phyloP scores from a whole-genome alignment of 2,329 filamentous ascomycete genomes.

The Cercospora sp. region DNA sequence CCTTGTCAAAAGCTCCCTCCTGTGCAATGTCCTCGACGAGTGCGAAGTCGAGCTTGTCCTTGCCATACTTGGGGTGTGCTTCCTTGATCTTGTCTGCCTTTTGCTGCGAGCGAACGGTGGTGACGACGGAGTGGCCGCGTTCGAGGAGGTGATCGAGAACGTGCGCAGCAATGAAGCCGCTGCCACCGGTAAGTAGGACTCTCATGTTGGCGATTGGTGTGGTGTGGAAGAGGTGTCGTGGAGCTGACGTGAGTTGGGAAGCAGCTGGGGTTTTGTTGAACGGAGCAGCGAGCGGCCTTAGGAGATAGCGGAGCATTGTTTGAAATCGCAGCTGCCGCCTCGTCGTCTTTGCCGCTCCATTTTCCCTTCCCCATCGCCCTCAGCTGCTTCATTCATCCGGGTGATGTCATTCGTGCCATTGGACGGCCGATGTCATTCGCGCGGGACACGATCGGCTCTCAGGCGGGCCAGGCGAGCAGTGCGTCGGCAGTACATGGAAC shows the following conservation, averaged over 20 bases:
- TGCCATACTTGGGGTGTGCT: conserved; percentile 53
- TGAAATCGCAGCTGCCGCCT: not conserved
- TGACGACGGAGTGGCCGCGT: conserved; percentile 60
- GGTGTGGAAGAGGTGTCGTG: conserved; percentile 6
- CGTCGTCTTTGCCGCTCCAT: not conserved
- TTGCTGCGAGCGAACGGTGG: conserved; percentile 62
- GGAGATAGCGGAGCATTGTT: conserved; percentile 20
- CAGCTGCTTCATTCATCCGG: not conserved
- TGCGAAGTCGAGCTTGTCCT: conserved; percentile 61
- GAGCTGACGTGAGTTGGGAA: not conserved
- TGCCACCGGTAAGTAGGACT: conserved; percentile 52
- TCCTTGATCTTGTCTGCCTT: conserved; percentile 63
- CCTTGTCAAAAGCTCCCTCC: conserved; percentile 65
- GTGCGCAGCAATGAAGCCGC: conserved; percentile 67
- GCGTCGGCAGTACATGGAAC: not conserved
- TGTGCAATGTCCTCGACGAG: conserved; percentile 73
- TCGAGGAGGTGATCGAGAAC: conserved; percentile 61
- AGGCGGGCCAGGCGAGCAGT: not conserved
- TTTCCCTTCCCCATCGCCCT: not conserved
- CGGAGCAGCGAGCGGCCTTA: conserved; percentile 11
- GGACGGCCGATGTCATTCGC: not conserved
- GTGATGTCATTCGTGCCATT: not conserved
- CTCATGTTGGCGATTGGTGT: conserved; percentile 17
- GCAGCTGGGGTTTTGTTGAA: not conserved
- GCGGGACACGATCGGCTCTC: not conserved